A percentile compares a stretch with the other conserved stretches of the same genome.
Conservation (phyloP, 371 early-diverging fungal species). For the Haplosporangium sp. region DNA sequence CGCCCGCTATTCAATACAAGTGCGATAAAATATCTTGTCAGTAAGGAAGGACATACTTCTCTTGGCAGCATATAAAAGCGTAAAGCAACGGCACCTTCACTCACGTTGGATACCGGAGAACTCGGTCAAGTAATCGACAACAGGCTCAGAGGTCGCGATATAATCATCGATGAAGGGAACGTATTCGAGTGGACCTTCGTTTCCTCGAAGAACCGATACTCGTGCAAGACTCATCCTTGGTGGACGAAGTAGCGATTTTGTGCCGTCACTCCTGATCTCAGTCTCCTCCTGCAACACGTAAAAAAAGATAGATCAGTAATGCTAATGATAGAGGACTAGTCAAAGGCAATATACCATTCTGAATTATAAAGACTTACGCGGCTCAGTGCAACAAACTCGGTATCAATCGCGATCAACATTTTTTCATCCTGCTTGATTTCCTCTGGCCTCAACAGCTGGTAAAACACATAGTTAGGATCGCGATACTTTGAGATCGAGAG, state of each 20-base stretch:
- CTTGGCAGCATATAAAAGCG: no score
- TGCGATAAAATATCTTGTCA: not conserved
- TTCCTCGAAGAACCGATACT: constrained; percentile 90
- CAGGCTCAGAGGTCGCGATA: constrained; percentile 82
- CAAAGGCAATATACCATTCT: not conserved
- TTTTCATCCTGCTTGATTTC: constrained; percentile 76
- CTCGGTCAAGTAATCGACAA: constrained; percentile 92
- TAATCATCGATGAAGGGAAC: constrained; percentile 97
- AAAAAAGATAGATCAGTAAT: not conserved
- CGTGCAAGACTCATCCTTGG: constrained; percentile 86
- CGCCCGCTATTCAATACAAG: constrained; percentile 66
- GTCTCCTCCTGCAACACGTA: constrained; percentile 74
- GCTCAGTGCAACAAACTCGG: constrained; percentile 93
- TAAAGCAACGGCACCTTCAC: not conserved
- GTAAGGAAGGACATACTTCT: no score
- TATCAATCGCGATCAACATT: constrained; percentile 87
- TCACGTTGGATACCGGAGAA: constrained; percentile 88
- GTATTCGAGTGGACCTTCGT: constrained; percentile 72
- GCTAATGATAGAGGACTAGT: no score
- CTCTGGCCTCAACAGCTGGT: constrained; percentile 62
- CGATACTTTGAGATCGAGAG: constrained; percentile 52
- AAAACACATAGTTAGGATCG: constrained; percentile 61
- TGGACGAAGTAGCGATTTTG: constrained; percentile 83
- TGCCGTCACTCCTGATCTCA: constrained; percentile 93
- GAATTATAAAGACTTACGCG: constrained; percentile 56